phyloP scores from a whole-genome alignment of 345 rosid species.

The Schrenkiella parvula region DNA sequence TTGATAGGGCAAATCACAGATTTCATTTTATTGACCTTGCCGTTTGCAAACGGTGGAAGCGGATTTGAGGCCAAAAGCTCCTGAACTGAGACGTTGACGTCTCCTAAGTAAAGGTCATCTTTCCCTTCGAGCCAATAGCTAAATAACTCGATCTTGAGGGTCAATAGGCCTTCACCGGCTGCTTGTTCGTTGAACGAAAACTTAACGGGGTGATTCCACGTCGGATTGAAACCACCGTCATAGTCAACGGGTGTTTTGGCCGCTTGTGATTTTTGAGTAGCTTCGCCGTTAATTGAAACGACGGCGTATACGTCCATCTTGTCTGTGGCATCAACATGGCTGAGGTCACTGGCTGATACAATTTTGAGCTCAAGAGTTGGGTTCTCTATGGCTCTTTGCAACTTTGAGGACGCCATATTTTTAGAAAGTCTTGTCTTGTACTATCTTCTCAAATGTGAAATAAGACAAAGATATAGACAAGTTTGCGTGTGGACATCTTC shows the following conservation, averaged over 20 bases:
- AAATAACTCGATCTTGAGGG: conserved; percentile 47
- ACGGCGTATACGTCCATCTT: conserved; percentile 74
- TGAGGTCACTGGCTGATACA: conserved; percentile 54
- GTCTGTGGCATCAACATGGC: conserved; percentile 48
- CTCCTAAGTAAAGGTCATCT: conserved; percentile 50
- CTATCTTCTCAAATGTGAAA: background rate
- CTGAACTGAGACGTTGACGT: conserved; percentile 61
- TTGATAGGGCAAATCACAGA: conserved; percentile 46
- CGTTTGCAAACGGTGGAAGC: conserved; percentile 13
- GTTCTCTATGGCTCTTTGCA: conserved; percentile 37
- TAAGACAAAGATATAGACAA: background rate
- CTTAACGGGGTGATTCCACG: conserved; percentile 65
- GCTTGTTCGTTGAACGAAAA: conserved; percentile 49
- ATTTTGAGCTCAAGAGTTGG: conserved; percentile 60
- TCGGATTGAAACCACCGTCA: conserved; percentile 53
- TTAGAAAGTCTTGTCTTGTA: background rate
- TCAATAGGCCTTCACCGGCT: conserved; percentile 42
- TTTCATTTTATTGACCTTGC: conserved; percentile 31
- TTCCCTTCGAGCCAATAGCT: conserved; percentile 58
- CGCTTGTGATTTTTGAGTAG: conserved; percentile 31
- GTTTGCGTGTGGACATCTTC: background rate
- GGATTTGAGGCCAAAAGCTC: conserved; percentile 49
- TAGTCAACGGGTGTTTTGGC: conserved; percentile 47
- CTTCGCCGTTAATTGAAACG: conserved; percentile 52
- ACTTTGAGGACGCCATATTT: background rate